Evolutionary conservation across 106 monocot species (phyloP).

Genomic region (Acorus calamus): DNA sequence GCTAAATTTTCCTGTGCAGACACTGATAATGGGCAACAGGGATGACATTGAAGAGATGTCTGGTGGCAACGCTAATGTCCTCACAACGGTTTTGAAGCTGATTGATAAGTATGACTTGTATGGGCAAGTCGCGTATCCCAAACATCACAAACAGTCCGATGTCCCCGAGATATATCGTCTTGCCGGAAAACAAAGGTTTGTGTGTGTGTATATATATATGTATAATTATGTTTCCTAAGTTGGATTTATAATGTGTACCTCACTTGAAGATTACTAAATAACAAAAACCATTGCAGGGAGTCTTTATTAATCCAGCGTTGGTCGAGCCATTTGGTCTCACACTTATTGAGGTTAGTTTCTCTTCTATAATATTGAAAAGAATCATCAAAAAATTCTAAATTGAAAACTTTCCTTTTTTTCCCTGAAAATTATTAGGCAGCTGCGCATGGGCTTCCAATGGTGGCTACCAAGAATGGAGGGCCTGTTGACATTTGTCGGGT

Average conservation of each 20-base stretch:
- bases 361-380: neutral
- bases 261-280: too few relatives aligned
- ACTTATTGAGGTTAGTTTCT: conserved; percentile 56
- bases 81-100: conserved; percentile 78
- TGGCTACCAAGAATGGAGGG: conserved; percentile 90
- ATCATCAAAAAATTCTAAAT: neutral
- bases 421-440: conserved; percentile 49
- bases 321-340: conserved; percentile 96
- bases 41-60: conserved; percentile 95
- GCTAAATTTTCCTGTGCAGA: conserved; percentile 27
- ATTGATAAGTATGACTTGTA: conserved; percentile 96
- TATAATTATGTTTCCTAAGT: neutral
- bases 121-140: conserved; percentile 78
- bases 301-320: conserved; percentile 93
- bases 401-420: neutral
- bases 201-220: neutral
- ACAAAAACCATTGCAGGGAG: conserved; percentile 40
- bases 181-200: conserved; percentile 75
- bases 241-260: neutral
- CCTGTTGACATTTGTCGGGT: conserved; percentile 93
- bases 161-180: conserved; percentile 93
- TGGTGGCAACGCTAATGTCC: conserved; percentile 63
- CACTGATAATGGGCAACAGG: conserved; percentile 95
- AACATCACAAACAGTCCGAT: conserved; percentile 84
- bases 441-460: conserved; percentile 97